Conservation (phyloP, 2,329 filamentous ascomycete genomes). For the Penicillium olsonii region DNA sequence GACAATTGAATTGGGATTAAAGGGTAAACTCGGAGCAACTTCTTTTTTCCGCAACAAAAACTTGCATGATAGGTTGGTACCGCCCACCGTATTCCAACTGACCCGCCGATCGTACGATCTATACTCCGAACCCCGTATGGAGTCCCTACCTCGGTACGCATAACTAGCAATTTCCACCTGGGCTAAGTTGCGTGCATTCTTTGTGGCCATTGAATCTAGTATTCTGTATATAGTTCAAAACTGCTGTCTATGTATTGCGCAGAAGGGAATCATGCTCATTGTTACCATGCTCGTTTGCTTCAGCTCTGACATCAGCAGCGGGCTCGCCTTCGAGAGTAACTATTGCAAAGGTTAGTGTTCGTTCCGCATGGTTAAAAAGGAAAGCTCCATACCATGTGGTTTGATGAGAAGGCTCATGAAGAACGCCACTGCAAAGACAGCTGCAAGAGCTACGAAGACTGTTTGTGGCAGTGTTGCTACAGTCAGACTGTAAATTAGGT, state of each 20-base stretch:
- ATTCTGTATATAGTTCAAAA: neutral
- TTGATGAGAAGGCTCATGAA: slow-evolving; percentile 69
- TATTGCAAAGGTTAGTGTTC: slow-evolving; percentile 15
- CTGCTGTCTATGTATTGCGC: neutral
- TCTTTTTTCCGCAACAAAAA: slow-evolving; percentile 20
- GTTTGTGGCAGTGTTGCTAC: slow-evolving; percentile 77
- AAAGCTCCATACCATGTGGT: slow-evolving; percentile 66
- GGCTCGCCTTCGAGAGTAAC: slow-evolving; percentile 21
- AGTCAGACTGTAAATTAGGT: slow-evolving; percentile 80
- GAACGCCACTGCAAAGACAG: slow-evolving; percentile 67
- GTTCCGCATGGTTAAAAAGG: neutral
- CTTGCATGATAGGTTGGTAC: slow-evolving; percentile 13
- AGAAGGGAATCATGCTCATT: slow-evolving; percentile 19
- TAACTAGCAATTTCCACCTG: too few species aligned
- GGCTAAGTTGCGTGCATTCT: too few species aligned
- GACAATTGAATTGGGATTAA: slow-evolving; percentile 10
- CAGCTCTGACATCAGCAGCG: slow-evolving; percentile 11
- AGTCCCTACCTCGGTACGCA: too few species aligned
- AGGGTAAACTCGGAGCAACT: slow-evolving; percentile 17
- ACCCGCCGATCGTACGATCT: slow-evolving; percentile 15
- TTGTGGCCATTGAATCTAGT: slow-evolving; percentile 7
- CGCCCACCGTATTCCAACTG: slow-evolving; percentile 8
- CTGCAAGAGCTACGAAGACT: slow-evolving; percentile 74
- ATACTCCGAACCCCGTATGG: neutral
- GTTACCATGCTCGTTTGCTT: slow-evolving; percentile 26